Conservation (phyloP, 75 land plant genomes). For the Picea glauca region DNA sequence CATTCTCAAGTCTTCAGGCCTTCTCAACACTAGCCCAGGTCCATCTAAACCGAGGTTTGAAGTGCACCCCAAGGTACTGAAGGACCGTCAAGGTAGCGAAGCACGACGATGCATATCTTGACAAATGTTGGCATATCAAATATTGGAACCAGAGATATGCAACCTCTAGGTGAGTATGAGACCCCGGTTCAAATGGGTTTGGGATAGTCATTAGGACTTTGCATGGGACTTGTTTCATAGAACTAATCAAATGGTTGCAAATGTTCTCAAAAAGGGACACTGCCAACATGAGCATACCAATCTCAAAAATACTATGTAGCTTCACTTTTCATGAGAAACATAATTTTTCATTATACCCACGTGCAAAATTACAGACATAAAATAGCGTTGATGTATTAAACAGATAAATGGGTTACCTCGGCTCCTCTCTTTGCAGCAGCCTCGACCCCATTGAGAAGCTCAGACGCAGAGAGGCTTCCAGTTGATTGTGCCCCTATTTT, state of each 20-base stretch:
- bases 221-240: not conserved
- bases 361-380: not conserved
- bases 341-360: not conserved
- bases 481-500: conserved; percentile 21
- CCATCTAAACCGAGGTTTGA: too few relatives aligned
- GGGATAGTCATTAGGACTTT: too few relatives aligned
- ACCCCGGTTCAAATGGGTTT: too few relatives aligned
- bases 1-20: too few relatives aligned
- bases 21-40: too few relatives aligned
- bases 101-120: too few relatives aligned
- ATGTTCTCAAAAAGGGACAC: not conserved
- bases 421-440: conserved; percentile 81
- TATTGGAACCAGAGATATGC: too few relatives aligned
- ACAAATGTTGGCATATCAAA: too few relatives aligned
- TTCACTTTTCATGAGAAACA: not conserved
- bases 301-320: too few relatives aligned
- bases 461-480: conserved; percentile 48
- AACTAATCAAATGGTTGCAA: not conserved
- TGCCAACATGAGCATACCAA: not conserved
- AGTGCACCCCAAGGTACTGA: too few relatives aligned
- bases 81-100: too few relatives aligned
- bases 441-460: conserved; percentile 65
- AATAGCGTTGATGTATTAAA: not conserved
- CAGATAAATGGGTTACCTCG: conserved; percentile 38
- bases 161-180: too few relatives aligned